Evolutionary conservation across 2,329 filamentous ascomycete species (phyloP).

Genomic region (Colletotrichum destructivum): DNA sequence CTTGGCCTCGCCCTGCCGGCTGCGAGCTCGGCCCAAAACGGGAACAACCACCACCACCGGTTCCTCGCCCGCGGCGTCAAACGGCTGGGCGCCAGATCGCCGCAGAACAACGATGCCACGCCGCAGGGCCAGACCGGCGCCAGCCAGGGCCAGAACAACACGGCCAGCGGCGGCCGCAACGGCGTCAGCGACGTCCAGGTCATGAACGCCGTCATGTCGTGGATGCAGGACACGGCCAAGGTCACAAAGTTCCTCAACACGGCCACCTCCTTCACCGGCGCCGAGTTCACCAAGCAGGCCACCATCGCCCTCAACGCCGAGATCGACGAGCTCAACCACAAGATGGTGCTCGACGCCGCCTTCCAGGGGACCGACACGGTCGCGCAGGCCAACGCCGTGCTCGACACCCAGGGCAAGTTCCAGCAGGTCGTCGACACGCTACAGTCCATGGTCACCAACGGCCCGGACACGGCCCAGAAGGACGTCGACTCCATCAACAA

Average conservation of each 20-base stretch:
- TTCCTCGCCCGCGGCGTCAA: conserved; percentile 11
- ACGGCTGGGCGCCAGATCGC: conserved; percentile 9
- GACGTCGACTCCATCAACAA: conserved; percentile 45
- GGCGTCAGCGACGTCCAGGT: conserved; percentile 42
- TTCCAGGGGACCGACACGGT: conserved; percentile 38
- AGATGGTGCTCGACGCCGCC: conserved; percentile 44
- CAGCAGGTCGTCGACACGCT: conserved; percentile 45
- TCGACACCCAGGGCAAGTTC: conserved; percentile 44
- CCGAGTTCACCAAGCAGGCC: conserved; percentile 44
- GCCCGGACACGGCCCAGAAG: conserved; percentile 44
- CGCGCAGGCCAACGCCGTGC: conserved; percentile 41
- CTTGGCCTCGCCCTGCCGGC: conserved; percentile 30
- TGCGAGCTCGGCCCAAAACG: conserved; percentile 31
- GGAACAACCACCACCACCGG: neutral
- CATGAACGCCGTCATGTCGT: conserved; percentile 44
- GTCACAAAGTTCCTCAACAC: conserved; percentile 45
- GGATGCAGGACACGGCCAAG: conserved; percentile 44
- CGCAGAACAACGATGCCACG: neutral
- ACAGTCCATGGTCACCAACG: conserved; percentile 44
- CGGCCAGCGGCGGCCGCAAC: conserved; percentile 14
- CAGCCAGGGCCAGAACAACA: conserved; percentile 29
- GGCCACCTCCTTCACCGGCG: conserved; percentile 43
- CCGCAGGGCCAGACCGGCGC: conserved; percentile 3
- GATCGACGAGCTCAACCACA: conserved; percentile 46
- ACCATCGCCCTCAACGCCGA: conserved; percentile 46